Percentiles rank a stretch among this genome's conserved stretches.
These are phyloP conservation scores for Dillenia suffruticosa DNA, from an alignment of 164 flowering plant genomes.

Conservation along the genomic window DNA sequence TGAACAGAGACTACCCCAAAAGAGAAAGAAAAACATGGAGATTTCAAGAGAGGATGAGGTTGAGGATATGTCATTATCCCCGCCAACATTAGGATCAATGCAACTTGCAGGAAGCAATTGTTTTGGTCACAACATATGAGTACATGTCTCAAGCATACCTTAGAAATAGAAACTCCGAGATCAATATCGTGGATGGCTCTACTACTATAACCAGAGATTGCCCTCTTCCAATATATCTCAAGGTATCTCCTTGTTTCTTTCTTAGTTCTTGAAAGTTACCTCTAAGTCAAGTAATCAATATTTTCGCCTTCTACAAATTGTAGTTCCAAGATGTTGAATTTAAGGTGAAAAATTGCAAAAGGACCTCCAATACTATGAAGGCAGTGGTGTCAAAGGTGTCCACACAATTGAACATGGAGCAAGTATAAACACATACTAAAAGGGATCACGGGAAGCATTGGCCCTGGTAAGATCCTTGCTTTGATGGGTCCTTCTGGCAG, in stretches of 20 bases:
- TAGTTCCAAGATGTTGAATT: constrained; percentile 90
- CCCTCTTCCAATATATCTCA: constrained; percentile 82
- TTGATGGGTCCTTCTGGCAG: constrained; percentile 99
- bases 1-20: too few relatives aligned
- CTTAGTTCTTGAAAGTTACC: background rate
- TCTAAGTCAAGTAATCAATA: background rate
- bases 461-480: constrained; percentile 90
- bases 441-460: constrained; percentile 85
- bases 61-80: constrained; percentile 42
- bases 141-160: constrained; percentile 62
- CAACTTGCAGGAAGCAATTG: constrained; percentile 71
- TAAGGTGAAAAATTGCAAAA: constrained; percentile 45
- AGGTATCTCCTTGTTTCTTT: constrained; percentile 29
- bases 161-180: constrained; percentile 51
- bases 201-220: constrained; percentile 18
- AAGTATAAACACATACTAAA: constrained; percentile 71
- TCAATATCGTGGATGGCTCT: constrained; percentile 44
- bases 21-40: constrained; percentile 30
- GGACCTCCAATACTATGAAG: constrained; percentile 48
- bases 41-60: constrained; percentile 39
- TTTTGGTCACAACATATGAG: constrained; percentile 72
- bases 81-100: constrained; percentile 53
- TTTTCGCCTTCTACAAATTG: constrained; percentile 6
- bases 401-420: constrained; percentile 45
- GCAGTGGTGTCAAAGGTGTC: constrained; percentile 55